These are phyloP conservation scores for Lablab purpureus DNA, from an alignment of 306 rosid species.

Conservation along the genomic window DNA sequence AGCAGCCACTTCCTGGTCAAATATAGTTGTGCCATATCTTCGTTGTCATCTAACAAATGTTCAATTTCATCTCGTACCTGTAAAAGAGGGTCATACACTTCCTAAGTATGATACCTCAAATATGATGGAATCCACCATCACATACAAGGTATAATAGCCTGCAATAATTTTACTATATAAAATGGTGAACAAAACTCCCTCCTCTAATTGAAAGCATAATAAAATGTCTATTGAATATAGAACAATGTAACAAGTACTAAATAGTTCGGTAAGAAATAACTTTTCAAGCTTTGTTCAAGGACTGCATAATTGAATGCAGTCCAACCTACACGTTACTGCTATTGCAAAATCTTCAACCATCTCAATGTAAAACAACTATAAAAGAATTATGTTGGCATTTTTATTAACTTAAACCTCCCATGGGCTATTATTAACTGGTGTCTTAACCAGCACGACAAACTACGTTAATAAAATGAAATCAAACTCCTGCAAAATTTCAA, in stretches of 20 bases:
- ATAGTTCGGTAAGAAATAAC: neutral
- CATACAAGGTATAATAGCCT: constrained; percentile 22
- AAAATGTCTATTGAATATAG: constrained; percentile 10
- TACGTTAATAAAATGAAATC: constrained; percentile 6
- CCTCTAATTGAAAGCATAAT: constrained; percentile 21
- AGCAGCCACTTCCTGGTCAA: constrained; percentile 90
- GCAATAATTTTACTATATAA: neutral
- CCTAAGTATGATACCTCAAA: constrained; percentile 35
- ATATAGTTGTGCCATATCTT: constrained; percentile 95
- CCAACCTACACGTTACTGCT: neutral
- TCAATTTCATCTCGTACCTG: constrained; percentile 98
- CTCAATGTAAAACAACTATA: constrained; percentile 12
- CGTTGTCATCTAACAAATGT: constrained; percentile 93
- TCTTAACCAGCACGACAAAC: constrained; percentile 11
- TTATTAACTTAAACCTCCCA: too few species aligned
- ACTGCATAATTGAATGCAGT: neutral
- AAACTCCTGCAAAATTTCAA: too few species aligned
- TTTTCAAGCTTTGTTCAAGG: constrained; percentile 5
- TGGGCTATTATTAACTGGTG: neutral
- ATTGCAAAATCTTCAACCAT: constrained; percentile 21
- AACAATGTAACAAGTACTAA: neutral
- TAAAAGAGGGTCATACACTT: constrained; percentile 42
- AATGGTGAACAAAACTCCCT: constrained; percentile 6
- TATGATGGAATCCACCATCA: constrained; percentile 26
- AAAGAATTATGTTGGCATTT: neutral